phyloP scores from a whole-genome alignment of 495 filamentous ascomycete genomes.

The Chaetomium cochliodes region DNA sequence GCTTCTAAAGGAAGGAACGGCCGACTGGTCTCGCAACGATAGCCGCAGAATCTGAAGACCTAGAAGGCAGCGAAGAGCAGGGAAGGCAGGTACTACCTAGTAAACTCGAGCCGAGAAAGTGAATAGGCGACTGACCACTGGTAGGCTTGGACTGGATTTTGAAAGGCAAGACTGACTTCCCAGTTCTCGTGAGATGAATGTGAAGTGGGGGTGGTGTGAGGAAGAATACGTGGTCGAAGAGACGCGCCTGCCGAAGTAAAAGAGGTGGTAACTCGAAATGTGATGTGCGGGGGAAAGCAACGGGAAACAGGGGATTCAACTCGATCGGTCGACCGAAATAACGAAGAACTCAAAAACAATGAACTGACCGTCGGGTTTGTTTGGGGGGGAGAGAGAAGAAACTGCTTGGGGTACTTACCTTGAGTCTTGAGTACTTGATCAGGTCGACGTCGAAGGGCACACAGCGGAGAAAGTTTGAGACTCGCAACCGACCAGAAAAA shows the following conservation, averaged over 20 bases:
- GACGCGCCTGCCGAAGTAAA: constrained; percentile 3
- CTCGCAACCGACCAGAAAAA: background rate
- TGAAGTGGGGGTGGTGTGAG: background rate
- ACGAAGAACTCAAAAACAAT: background rate
- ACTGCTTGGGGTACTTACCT: background rate
- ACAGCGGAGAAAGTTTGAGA: background rate
- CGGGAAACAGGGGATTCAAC: background rate
- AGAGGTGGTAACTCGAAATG: background rate
- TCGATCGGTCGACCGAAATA: background rate
- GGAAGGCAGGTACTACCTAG: too few species aligned
- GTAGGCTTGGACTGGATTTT: background rate
- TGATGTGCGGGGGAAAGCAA: background rate
- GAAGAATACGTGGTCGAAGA: background rate
- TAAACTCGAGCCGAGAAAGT: too few species aligned
- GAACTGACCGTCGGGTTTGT: background rate
- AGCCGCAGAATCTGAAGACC: background rate
- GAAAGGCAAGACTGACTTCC: background rate
- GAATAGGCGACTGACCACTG: background rate
- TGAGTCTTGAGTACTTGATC: background rate
- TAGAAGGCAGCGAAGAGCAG: too few species aligned
- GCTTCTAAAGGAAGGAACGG: background rate
- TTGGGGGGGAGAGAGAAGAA: background rate
- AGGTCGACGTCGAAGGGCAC: background rate
- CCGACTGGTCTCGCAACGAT: background rate
- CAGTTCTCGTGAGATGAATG: background rate